Conservation (phyloP, 768 basidiomycete species). For the Lyophyllum atratum region DNA sequence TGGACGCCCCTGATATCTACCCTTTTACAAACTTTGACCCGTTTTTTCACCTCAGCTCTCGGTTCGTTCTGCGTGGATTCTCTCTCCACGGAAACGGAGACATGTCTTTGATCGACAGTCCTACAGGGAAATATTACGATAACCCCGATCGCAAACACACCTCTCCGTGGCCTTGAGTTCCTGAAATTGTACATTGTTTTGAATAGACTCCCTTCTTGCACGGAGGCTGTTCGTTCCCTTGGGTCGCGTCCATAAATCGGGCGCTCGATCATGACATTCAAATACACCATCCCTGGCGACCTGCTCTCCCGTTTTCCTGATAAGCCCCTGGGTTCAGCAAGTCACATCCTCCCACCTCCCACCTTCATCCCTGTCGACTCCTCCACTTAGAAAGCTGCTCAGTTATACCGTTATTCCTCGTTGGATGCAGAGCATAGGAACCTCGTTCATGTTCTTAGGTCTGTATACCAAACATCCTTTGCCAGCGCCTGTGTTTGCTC, state of each 20-base stretch:
- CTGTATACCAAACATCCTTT: not conserved
- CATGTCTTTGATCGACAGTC: conserved; percentile 10
- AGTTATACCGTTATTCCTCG: not conserved
- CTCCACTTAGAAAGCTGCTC: not conserved
- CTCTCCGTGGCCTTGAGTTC: conserved; percentile 24
- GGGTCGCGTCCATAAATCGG: conserved; percentile 19
- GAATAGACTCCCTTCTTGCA: conserved; percentile 23
- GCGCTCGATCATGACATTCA: conserved; percentile 34
- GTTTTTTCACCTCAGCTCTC: not conserved
- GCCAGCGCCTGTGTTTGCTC: not conserved
- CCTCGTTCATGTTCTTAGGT: conserved; percentile 8
- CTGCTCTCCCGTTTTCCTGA: conserved; percentile 25
- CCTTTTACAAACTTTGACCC: not conserved
- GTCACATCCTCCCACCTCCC: conserved; percentile 7
- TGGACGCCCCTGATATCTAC: conserved; percentile 12
- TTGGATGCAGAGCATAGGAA: conserved; percentile 13
- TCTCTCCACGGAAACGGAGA: conserved; percentile 12
- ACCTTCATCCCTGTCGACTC: not conserved
- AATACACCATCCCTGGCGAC: conserved; percentile 29
- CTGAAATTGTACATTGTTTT: conserved; percentile 27
- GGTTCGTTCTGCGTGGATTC: not conserved
- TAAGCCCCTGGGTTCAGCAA: conserved; percentile 25
- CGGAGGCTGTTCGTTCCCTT: conserved; percentile 40
- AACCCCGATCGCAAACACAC: conserved; percentile 22
- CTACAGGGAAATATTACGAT: conserved; percentile 8